These are phyloP conservation scores for Nicotiana attenuata DNA, from an alignment of 257 asterid genomes.

Conservation along the genomic window DNA sequence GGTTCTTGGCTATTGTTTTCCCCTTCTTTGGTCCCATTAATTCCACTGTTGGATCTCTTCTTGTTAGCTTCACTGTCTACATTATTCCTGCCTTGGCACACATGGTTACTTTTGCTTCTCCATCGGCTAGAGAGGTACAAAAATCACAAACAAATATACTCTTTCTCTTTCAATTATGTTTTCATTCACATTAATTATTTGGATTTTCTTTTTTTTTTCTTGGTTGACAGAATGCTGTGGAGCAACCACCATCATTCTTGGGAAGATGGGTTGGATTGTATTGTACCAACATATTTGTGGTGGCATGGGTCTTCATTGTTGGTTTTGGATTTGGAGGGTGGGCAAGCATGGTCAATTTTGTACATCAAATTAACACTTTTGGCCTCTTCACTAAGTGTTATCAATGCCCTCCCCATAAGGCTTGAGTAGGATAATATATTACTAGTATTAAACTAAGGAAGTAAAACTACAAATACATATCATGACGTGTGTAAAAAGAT, in stretches of 20 bases:
- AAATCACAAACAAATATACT: not conserved
- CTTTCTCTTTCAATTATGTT: not conserved
- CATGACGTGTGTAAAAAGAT: constrained; percentile 6
- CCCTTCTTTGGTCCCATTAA: constrained; percentile 86
- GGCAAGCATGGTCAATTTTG: constrained; percentile 74
- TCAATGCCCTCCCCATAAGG: constrained; percentile 54
- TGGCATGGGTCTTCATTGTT: constrained; percentile 68
- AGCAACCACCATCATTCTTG: constrained; percentile 61
- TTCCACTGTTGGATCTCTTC: constrained; percentile 82
- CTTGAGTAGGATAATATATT: not conserved
- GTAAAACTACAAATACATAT: not conserved
- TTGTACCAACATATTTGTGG: constrained; percentile 61
- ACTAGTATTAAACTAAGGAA: not conserved
- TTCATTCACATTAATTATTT: no score
- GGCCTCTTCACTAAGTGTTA: constrained; percentile 80
- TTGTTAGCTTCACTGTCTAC: constrained; percentile 89
- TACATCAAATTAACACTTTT: constrained; percentile 65
- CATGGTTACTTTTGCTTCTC: constrained; percentile 78
- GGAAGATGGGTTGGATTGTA: constrained; percentile 73
- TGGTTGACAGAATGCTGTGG: constrained; percentile 58
- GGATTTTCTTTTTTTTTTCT: not conserved
- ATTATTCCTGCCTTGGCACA: constrained; percentile 85
- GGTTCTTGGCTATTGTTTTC: constrained; percentile 76
- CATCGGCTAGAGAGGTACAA: constrained; percentile 73
- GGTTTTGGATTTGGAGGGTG: constrained; percentile 92